phyloP scores from a whole-genome alignment of 352 stramenopile genomes.

The Phytophthora pistaciae region DNA sequence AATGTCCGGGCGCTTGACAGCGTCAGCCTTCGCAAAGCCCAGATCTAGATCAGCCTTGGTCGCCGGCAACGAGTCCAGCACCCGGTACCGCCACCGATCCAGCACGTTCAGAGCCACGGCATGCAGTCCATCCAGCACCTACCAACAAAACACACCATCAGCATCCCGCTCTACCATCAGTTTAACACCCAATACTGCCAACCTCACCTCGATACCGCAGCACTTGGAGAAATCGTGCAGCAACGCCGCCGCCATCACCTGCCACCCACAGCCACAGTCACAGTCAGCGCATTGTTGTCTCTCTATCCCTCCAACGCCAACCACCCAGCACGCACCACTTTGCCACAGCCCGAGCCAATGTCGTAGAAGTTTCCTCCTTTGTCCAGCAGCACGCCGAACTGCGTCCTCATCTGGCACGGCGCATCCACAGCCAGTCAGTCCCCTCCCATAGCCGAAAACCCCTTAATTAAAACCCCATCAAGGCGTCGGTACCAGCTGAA shows the following conservation, averaged over 20 bases:
- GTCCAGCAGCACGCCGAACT: conserved; percentile 70
- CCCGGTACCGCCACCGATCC: conserved; percentile 76
- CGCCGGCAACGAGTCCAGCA: conserved; percentile 56
- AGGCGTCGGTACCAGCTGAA: conserved; percentile 50
- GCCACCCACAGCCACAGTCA: not conserved
- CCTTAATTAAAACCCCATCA: not conserved
- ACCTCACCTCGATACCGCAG: conserved; percentile 63
- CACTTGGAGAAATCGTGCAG: conserved; percentile 77
- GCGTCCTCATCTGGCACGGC: conserved; percentile 54
- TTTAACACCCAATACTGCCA: not conserved
- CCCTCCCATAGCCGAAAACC: not conserved
- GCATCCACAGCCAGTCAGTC: not conserved
- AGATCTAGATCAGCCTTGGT: conserved; percentile 67
- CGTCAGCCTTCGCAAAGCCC: conserved; percentile 61
- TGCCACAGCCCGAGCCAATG: conserved; percentile 73
- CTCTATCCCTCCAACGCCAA: not conserved
- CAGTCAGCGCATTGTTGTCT: not conserved
- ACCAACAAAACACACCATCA: not conserved
- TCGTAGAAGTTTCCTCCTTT: conserved; percentile 77
- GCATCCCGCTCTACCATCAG: not conserved
- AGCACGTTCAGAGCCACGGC: conserved; percentile 66
- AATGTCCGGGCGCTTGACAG: conserved; percentile 47
- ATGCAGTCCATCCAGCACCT: conserved; percentile 69
- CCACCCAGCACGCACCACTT: conserved; percentile 57
- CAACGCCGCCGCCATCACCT: conserved; percentile 68